phyloP scores from a whole-genome alignment of 202 grass and related monocot species.

The Alloteropsis angusta region DNA sequence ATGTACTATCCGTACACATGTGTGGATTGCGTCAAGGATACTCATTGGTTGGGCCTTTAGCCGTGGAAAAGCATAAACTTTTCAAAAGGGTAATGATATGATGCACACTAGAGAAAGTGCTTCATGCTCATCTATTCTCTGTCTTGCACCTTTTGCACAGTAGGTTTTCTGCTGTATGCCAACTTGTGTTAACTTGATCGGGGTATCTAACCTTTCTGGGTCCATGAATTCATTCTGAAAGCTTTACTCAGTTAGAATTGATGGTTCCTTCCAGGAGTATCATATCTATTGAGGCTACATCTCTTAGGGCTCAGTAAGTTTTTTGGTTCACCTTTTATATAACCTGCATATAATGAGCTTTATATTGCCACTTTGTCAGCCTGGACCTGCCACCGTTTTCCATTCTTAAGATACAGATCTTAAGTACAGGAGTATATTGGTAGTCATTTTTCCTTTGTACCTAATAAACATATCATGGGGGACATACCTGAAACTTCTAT shows the following conservation, averaged over 20 bases:
- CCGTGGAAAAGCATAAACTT: too few species aligned
- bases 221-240: background rate
- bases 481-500: slow-evolving; percentile 24
- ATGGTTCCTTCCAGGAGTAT: background rate
- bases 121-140: slow-evolving; percentile 21
- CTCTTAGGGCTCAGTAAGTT: background rate
- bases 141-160: background rate
- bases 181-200: slow-evolving; percentile 7
- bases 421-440: background rate
- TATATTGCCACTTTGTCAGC: background rate
- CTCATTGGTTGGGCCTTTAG: slow-evolving; percentile 21
- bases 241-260: background rate
- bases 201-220: background rate
- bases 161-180: slow-evolving; percentile 1
- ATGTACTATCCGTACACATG: slow-evolving; percentile 23
- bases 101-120: slow-evolving; percentile 40
- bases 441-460: slow-evolving; percentile 4
- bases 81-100: slow-evolving; percentile 55
- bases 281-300: background rate
- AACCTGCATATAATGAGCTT: background rate
- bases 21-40: slow-evolving; percentile 36
- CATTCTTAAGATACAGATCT: slow-evolving; percentile 11
- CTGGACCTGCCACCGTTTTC: background rate
- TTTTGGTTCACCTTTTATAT: background rate
- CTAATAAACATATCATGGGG: slow-evolving; percentile 29